Base-by-base conservation (phyloP, 1,284 basidiomycete species). In the Sphagnurus paluster region DNA sequence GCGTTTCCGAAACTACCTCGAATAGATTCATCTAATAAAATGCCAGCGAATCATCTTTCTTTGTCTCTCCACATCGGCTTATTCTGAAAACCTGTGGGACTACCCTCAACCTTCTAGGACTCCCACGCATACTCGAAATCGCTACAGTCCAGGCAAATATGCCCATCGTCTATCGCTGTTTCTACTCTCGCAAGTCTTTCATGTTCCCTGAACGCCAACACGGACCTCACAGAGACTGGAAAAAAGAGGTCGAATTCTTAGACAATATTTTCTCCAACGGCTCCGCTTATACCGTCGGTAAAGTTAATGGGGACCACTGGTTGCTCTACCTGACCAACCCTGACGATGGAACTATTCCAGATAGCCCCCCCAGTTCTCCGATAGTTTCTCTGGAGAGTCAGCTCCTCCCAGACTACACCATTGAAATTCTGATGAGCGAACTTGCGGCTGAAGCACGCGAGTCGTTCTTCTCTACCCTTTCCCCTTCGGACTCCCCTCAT, bases 71-170 rank as follows among this genome's bases (percentile, higher is more conserved):
- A 2, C 95, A 99, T 72, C 89, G 94, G 56, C 77, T 99, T 55
- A 98, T 99, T 59, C 82, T 99, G 62, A 99, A 99, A 74, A 99
- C 97, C 8, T 99, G 97, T 67, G 97, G 97, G 13, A 99, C 97
- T 1, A 99, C 97, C 8, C 87, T 98, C 49, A 97, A 99, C 68
- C 83, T 99, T 34, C 80, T 97, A 49, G 97, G 97, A 20, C 77
- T 98, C 39, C 90, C 93, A 26, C 83, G 91, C 49, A 94, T 98
- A 64, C 85, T 99, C 54, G 84, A 93, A 60, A 93, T 98, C 63
- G 92, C 94, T 2, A 75, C 80, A 45, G 76, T 83, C 34, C 79
- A 91, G 45, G 93, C 91, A 42, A 80, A 83, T 28, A 75, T 96
- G 57, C 74, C 74, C 26, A 75, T 76, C 24, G 90, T 96, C 30